phyloP scores from a whole-genome alignment of 1,284 basidiomycete species.

The Mrakiaceae sp. region DNA sequence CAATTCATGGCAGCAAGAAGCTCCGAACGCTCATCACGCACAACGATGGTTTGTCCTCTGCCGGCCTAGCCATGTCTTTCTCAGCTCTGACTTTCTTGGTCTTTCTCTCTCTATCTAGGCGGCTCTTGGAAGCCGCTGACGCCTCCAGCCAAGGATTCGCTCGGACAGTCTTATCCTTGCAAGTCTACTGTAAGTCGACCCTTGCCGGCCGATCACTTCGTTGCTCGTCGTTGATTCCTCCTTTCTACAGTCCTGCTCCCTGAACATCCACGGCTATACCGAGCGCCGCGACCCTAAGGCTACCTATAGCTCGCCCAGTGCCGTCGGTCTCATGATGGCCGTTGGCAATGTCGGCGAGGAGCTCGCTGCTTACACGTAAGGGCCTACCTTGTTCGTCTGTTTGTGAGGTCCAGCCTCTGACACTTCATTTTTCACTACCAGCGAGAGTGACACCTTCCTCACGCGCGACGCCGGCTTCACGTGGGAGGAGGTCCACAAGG shows the following conservation, averaged over 20 bases:
- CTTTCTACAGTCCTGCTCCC: conserved; percentile 54
- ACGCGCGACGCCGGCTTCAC: conserved; percentile 93
- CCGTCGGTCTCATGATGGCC: conserved; percentile 86
- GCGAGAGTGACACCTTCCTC: conserved; percentile 85
- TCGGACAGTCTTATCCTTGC: conserved; percentile 65
- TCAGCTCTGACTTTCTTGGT: not conserved
- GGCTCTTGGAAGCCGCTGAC: conserved; percentile 74
- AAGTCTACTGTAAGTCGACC: conserved; percentile 47
- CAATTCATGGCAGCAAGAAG: conserved; percentile 59
- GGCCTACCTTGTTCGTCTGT: no score
- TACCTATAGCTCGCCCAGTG: conserved; percentile 83
- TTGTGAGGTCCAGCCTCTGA: no score
- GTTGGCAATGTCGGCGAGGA: conserved; percentile 91
- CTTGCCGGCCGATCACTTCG: not conserved
- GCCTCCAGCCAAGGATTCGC: conserved; percentile 66
- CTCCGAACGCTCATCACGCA: conserved; percentile 84
- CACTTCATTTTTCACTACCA: not conserved
- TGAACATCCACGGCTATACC: conserved; percentile 93
- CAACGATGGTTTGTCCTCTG: conserved; percentile 62
- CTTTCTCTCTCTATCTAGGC: conserved; percentile 37
- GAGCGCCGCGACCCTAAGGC: conserved; percentile 80
- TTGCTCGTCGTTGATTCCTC: not conserved
- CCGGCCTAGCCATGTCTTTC: not conserved
- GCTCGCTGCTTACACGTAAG: conserved; percentile 56
- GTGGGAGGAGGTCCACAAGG: conserved; percentile 97